Conservation (phyloP, 2,329 filamentous ascomycete genomes). For the Sporothrix euskadiensis region DNA sequence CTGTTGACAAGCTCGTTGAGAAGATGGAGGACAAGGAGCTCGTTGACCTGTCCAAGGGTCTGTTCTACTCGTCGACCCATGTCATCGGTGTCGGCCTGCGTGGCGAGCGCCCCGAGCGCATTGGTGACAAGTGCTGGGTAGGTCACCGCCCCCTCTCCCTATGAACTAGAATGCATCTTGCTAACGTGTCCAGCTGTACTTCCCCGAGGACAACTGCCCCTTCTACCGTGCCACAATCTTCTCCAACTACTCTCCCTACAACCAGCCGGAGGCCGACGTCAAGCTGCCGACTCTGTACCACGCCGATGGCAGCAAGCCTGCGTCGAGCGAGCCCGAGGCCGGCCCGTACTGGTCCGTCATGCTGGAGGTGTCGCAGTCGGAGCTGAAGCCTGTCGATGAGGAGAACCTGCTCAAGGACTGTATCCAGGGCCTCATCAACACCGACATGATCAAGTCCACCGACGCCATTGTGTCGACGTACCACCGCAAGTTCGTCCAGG, state of each 20-base stretch:
- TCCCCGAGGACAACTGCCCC: slow-evolving; percentile 97
- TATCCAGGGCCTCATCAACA: slow-evolving; percentile 97
- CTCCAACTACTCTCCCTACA: slow-evolving; percentile 99
- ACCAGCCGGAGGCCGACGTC: slow-evolving; percentile 80
- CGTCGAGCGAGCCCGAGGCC: slow-evolving; percentile 70
- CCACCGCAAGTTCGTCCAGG: slow-evolving; percentile 96
- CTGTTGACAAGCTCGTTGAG: slow-evolving; percentile 84
- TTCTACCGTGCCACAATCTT: slow-evolving; percentile 99
- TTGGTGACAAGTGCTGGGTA: slow-evolving; percentile 99
- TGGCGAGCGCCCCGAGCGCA: slow-evolving; percentile 86
- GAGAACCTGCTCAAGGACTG: slow-evolving; percentile 83
- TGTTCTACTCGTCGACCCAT: slow-evolving; percentile 97
- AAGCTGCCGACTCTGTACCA: slow-evolving; percentile 86
- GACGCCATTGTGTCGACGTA: slow-evolving; percentile 98
- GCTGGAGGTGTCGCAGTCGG: slow-evolving; percentile 95
- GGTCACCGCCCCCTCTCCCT: slow-evolving; percentile 36
- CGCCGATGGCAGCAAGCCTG: slow-evolving; percentile 79
- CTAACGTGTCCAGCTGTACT: slow-evolving; percentile 73
- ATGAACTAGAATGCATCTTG: background rate
- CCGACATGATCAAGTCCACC: slow-evolving; percentile 84
- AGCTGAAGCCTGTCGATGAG: slow-evolving; percentile 89
- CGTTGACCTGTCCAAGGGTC: slow-evolving; percentile 77
- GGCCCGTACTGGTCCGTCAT: slow-evolving; percentile 99
- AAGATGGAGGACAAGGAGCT: slow-evolving; percentile 86
- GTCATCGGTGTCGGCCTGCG: slow-evolving; percentile 95